phyloP scores from a whole-genome alignment of 129 eudicot genomes.

The Cynara cardunculus region DNA sequence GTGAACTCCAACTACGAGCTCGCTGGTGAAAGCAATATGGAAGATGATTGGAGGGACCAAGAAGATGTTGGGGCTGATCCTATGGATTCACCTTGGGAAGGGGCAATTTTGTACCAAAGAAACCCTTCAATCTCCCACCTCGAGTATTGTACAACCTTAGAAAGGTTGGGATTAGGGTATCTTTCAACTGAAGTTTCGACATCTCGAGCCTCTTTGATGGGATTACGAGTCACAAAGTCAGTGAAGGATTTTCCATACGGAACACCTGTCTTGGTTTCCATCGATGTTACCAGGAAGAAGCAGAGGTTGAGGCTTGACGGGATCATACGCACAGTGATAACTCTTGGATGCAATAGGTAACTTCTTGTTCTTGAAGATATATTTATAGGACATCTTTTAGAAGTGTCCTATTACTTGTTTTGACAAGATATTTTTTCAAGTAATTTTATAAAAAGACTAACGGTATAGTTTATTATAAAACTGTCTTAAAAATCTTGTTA shows the following conservation, averaged over 20 bases:
- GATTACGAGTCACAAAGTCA: constrained; percentile 67
- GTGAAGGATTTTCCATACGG: constrained; percentile 75
- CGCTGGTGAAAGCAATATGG: constrained; percentile 24
- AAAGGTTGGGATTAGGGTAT: constrained; percentile 72
- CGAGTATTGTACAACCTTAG: constrained; percentile 92
- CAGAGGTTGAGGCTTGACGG: constrained; percentile 82
- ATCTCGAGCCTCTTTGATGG: constrained; percentile 74
- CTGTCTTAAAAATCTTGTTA: background rate
- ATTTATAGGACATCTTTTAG: background rate
- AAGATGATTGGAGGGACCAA: constrained; percentile 44
- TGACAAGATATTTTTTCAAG: background rate
- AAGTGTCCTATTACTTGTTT: background rate
- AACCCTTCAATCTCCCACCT: constrained; percentile 59
- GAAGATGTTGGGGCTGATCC: constrained; percentile 32
- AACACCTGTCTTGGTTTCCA: constrained; percentile 82
- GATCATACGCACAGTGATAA: constrained; percentile 71
- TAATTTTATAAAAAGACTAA: background rate
- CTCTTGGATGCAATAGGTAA: constrained; percentile 85
- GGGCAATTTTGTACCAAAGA: constrained; percentile 75
- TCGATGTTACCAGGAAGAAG: constrained; percentile 74
- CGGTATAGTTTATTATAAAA: background rate
- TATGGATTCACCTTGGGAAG: constrained; percentile 85
- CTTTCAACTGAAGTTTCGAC: constrained; percentile 65
- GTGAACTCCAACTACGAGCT: constrained; percentile 34
- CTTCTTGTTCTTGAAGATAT: background rate